Evolutionary conservation across 2,329 filamentous ascomycete species (phyloP), one percentile per base, ranked within the genome.

Genomic region (Ramularia collo-cygni): DNA sequence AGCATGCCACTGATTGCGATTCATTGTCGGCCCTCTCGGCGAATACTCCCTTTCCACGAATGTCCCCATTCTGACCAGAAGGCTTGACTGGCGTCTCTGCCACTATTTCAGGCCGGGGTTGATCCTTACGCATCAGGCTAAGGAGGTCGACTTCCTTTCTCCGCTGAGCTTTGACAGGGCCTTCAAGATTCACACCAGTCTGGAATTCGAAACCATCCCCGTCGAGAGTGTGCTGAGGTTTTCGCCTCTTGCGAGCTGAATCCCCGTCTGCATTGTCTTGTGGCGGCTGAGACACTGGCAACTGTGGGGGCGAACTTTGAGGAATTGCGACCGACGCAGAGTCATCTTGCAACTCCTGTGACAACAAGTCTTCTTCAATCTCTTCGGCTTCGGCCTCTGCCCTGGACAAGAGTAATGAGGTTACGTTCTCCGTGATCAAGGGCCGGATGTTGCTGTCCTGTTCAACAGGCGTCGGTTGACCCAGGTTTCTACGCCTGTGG

Each of bases 171-270:
- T 31, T 31, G 10, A 50, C 16, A 14, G 56, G 56, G 8, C 37
- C 38, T 4, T 52, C 36, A 8, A 59, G 47, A 36, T 59, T 59
- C 15, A 58, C 30, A 6, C 57, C 57, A 21, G 32, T 28, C 28
- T 51, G 43, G 3, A 58, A 32, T 18, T 55, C 46, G 32, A 50
- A 52, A 2, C 56, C 57, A 28, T 58, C 51, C 3, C 19, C 43
- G 15, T 33, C 14, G 13, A 33, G 31, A 21, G n/a, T 19, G 12
- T n/a, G 3, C 19, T 18, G 31, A 33, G 8, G 31, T 16, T 16
- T 14, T 16, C 7, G 16, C 13, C 10, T 9, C 31, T 33, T 18
- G 16, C n/a, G 31, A 13, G 15, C n/a, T 16, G 31, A 18, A 8
- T 18, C 10, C 8, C 13, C 31, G 13, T 7, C 19, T 12, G 13